Conservation (phyloP, 352 stramenopile species). For the Phytopythium helicoides region DNA sequence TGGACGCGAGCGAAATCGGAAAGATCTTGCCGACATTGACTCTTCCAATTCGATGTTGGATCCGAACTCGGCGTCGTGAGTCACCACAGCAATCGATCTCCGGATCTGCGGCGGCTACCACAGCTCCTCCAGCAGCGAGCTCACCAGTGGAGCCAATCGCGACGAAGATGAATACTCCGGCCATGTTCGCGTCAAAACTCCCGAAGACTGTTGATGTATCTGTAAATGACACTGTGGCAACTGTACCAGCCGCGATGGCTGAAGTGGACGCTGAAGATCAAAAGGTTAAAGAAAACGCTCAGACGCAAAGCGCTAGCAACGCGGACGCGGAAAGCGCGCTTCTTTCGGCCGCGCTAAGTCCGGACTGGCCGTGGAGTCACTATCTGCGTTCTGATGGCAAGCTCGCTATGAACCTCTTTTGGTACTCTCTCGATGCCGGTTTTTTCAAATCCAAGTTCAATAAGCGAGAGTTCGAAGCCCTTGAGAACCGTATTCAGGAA, state of each 20-base stretch:
- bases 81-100: neutral
- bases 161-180: no score
- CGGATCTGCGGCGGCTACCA: neutral
- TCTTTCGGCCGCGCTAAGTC: slow-evolving; percentile 21
- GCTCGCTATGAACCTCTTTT: slow-evolving; percentile 83
- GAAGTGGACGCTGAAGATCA: neutral
- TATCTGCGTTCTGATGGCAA: slow-evolving; percentile 82
- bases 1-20: slow-evolving; percentile 19
- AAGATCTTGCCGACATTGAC: slow-evolving; percentile 28
- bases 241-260: neutral
- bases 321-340: neutral
- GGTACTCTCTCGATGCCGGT: slow-evolving; percentile 61
- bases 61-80: slow-evolving; percentile 38
- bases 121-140: no score
- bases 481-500: slow-evolving; percentile 29
- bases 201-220: no score
- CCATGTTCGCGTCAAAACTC: no score
- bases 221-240: slow-evolving; percentile 1
- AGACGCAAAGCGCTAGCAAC: neutral
- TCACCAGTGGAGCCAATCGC: no score
- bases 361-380: slow-evolving; percentile 73
- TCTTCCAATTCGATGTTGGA: slow-evolving; percentile 53
- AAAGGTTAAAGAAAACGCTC: neutral
- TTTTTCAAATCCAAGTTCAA: slow-evolving; percentile 61
- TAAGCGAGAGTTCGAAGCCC: slow-evolving; percentile 26